These are phyloP conservation scores for Ogataea nakhonphanomensis DNA, from an alignment of 805 yeast genomes.

Conservation along the genomic window DNA sequence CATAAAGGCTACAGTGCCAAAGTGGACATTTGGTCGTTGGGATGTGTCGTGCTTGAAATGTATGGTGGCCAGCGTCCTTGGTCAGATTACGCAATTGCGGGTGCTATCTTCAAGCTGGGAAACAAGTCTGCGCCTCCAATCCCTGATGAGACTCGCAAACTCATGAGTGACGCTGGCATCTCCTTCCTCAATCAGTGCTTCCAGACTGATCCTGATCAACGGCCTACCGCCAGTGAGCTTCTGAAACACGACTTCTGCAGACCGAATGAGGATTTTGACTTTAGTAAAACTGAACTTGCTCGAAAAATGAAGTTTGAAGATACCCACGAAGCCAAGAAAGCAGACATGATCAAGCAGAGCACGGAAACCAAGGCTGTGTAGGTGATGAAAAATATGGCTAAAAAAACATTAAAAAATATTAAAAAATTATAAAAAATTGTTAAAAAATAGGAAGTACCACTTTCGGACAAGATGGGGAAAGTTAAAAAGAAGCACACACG, in stretches of 20 bases:
- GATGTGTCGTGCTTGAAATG: conserved; percentile 97
- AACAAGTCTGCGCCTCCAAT: conserved; percentile 92
- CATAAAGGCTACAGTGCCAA: conserved; percentile 95
- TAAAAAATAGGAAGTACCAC: neutral
- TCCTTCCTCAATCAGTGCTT: conserved; percentile 77
- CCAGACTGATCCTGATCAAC: conserved; percentile 65
- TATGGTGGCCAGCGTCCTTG: conserved; percentile 97
- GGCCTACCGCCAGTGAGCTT: conserved; percentile 82
- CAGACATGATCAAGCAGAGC: conserved; percentile 26
- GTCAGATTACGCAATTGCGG: conserved; percentile 92
- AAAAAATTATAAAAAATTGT: conserved; percentile 6
- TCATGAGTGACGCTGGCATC: conserved; percentile 61
- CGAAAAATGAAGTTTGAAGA: conserved; percentile 29
- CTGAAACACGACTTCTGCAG: conserved; percentile 44
- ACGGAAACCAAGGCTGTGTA: neutral
- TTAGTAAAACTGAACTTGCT: conserved; percentile 31
- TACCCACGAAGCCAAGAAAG: conserved; percentile 24
- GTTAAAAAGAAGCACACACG: conserved; percentile 25
- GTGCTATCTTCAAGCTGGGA: conserved; percentile 89
- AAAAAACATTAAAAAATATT: neutral
- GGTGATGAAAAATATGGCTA: conserved; percentile 1
- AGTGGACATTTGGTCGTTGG: conserved; percentile 97
- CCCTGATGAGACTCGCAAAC: conserved; percentile 76
- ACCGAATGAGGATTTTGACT: conserved; percentile 24
- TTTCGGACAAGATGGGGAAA: conserved; percentile 26